Evolutionary conservation across 768 basidiomycete species (phyloP), one percentile per base, ranked within the genome.

Genomic region (Termitomyces sp.): DNA sequence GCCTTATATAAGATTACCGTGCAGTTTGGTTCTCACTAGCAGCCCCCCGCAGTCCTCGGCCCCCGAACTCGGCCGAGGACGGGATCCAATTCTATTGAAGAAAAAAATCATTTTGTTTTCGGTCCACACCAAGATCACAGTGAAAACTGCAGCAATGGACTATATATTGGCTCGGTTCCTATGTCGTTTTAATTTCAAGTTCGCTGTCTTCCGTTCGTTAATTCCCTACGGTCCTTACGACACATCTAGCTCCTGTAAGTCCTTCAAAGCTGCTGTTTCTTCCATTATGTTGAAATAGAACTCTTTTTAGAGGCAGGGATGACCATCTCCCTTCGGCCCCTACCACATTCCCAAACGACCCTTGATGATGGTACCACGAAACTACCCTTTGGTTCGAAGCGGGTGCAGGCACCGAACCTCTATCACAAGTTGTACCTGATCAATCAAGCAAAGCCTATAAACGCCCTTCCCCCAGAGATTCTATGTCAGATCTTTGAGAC

Each of bases 1-100:
- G 74, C 74, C 74, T 1, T 35, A 7, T 0, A 14, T 0, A 35
- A 0, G n/a, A n/a, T 28, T 28, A 28, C 30, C 8, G 1, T 32
- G 30, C 1, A 10, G 8, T 9, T 10, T 10, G 9, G 10, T 32
- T 28, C 5, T 4, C 2, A 2, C 1, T 1, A 9, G 10, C 30
- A 32, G 9, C 9, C 9, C 9, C 9, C 9, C 10, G 1, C 12
- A 4, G 6, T 45, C 5, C n/a, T 28, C 17, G 30, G 30, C 30
- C 19, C n/a, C 46, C 19, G 14, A 15, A 21, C 12, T n/a, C 32
- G 32, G 21, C 5, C 14, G 3, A 7, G 26, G 9, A 37, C 30
- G 45, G 30, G 12, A 32, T 34, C 45, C 32, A 30, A 32, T 19
- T 48, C 14, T 35, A 48, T 35, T 48, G 32, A 6, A 12, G 22